Conservation (phyloP, 2,329 filamentous ascomycete genomes). For the Botrytis deweyae region DNA sequence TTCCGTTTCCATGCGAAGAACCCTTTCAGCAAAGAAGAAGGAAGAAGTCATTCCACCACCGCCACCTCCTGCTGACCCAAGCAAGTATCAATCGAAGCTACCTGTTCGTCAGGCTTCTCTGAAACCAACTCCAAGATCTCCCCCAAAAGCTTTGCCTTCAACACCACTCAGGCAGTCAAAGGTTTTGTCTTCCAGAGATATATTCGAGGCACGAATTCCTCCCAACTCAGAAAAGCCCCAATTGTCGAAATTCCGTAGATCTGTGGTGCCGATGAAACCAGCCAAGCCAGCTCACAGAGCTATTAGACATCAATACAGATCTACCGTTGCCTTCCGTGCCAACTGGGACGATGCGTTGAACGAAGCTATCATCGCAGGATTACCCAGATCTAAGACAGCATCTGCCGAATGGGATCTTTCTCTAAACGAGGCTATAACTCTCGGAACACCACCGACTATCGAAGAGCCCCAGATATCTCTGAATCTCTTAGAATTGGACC, state of each 20-base stretch:
- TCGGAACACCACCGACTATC: conserved; percentile 20
- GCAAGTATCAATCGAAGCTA: conserved; percentile 26
- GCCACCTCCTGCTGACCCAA: conserved; percentile 25
- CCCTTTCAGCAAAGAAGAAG: conserved; percentile 27
- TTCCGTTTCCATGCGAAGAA: conserved; percentile 22
- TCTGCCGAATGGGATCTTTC: conserved; percentile 28
- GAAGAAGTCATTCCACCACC: conserved; percentile 9
- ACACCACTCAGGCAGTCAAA: conserved; percentile 32
- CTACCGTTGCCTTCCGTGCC: conserved; percentile 23
- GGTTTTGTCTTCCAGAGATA: conserved; percentile 32
- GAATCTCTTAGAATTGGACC: too few species aligned
- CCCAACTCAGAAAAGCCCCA: conserved; percentile 14
- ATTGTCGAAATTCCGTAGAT: conserved; percentile 20
- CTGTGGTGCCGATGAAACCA: conserved; percentile 6
- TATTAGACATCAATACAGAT: conserved; percentile 27
- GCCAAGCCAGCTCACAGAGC: conserved; percentile 21
- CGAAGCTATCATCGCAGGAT: conserved; percentile 33
- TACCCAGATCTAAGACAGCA: conserved; percentile 11
- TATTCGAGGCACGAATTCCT: conserved; percentile 30
- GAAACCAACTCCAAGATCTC: neutral
- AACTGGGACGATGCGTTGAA: conserved; percentile 34
- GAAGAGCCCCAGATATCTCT: conserved; percentile 2
- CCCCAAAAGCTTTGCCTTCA: neutral
- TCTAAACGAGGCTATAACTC: conserved; percentile 25
- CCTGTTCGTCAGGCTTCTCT: conserved; percentile 25